Evolutionary conservation across 192 early-diverging fungal genomes (phyloP), one percentile per base, ranked within the genome.

Genomic region (Haplosporangium gracile): DNA sequence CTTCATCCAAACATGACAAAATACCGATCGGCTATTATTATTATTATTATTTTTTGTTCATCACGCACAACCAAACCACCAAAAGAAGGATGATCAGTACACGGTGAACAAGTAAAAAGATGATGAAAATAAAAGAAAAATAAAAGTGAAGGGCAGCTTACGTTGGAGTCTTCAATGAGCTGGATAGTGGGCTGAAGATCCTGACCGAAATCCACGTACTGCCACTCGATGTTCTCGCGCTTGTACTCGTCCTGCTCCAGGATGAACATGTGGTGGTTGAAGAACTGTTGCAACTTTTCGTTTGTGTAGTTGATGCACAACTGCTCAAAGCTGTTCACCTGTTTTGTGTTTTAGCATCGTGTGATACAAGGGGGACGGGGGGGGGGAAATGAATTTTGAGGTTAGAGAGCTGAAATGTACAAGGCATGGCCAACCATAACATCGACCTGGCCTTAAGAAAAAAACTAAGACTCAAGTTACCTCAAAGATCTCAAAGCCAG

Each of bases 271-370:
- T 97, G 96, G 89, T 99, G 98, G 91, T 99, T 99, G 91, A 99
- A 99, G 90, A 99, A 98, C 88, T 99, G 98, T 88, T 99, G 98
- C 26, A 99, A 93, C 75, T 95, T 95, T 89, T 99, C 98, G 88
- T 99, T 99, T 51, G 97, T 98, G 86, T 99, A 99, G 90, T 99
- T 99, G 93, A 99, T 99, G 90, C 97, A 98, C 43, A 99, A 91
- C 88, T 99, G 98, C 87, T 99, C 98, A 90, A 99, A 99, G 85
- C 96, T 96, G 91, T 99, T 99, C 74, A 93, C 92, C 95, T 93
- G 71, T 78, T 29, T 9, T n/a, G n/a, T 11, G 5, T 49, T 49
- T 49, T 49, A 11, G 47, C 2, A 49, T 51, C 47, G 29, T 32
- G 11, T 63, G 11, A 36, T 36, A 36, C 36, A 36, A 36, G 36